These are phyloP conservation scores for Nemania bipapillata DNA, from an alignment of 2,329 filamentous ascomycete genomes.

Conservation along the genomic window DNA sequence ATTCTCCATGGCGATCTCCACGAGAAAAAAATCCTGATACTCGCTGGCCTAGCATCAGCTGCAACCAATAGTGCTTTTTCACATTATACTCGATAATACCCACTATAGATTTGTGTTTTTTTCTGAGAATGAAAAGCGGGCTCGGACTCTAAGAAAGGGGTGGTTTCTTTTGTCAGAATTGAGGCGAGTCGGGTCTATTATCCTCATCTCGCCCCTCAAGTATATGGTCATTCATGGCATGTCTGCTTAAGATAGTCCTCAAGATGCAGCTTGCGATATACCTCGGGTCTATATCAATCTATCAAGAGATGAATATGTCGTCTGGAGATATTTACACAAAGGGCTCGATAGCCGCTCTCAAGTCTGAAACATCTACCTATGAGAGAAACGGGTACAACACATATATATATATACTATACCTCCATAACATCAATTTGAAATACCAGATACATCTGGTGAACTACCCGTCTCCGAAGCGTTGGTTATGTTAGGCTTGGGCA, in stretches of 20 bases:
- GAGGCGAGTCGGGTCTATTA: conserved; percentile 15
- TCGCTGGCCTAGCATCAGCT: conserved; percentile 38
- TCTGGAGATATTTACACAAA: conserved; percentile 34
- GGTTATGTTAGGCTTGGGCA: too few species aligned
- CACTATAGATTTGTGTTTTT: conserved; percentile 52
- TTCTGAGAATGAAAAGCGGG: conserved; percentile 47
- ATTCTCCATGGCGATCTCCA: conserved; percentile 47
- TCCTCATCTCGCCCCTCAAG: conserved; percentile 17
- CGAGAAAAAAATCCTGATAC: conserved; percentile 48
- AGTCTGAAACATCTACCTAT: conserved; percentile 43
- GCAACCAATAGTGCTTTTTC: conserved; percentile 43
- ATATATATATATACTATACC: conserved; percentile 40
- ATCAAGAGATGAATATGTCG: conserved; percentile 42
- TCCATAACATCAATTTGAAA: conserved; percentile 30
- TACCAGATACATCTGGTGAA: conserved; percentile 4
- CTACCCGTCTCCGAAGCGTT: neutral
- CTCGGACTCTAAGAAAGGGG: conserved; percentile 41
- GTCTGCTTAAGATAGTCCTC: conserved; percentile 14
- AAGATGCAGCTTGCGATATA: conserved; percentile 19
- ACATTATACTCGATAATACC: conserved; percentile 51
- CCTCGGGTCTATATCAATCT: conserved; percentile 39
- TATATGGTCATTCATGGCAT: conserved; percentile 14
- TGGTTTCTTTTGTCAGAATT: conserved; percentile 51
- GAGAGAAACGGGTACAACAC: conserved; percentile 32
- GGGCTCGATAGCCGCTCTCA: conserved; percentile 26